Percentiles rank a stretch among this genome's conserved stretches.
Conservation (phyloP, 2,329 filamentous ascomycete genomes). For the Cladosporium colombiae region DNA sequence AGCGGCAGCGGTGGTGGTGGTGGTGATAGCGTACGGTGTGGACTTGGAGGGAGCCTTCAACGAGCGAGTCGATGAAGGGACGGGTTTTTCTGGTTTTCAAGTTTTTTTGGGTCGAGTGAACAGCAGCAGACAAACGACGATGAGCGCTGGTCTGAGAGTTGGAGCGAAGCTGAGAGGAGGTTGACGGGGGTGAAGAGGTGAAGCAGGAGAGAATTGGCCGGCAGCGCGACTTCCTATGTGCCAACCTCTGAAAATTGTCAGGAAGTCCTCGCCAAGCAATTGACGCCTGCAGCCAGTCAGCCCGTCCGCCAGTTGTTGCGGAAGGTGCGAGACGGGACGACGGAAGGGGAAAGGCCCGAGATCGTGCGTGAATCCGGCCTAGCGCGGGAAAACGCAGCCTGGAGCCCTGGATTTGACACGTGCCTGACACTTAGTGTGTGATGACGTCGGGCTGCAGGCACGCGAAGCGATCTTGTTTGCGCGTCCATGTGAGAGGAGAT, state of each 20-base stretch:
- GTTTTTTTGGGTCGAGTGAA: constrained; percentile 36
- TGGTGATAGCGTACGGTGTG: neutral
- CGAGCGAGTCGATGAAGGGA: constrained; percentile 29
- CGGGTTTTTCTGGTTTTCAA: constrained; percentile 34
- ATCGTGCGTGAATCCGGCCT: neutral
- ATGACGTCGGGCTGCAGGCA: constrained; percentile 8
- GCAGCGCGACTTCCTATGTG: constrained; percentile 14
- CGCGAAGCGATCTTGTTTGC: neutral
- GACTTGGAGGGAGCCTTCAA: constrained; percentile 26
- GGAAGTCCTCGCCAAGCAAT: constrained; percentile 8
- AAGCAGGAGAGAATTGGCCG: neutral
- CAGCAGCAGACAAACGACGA: constrained; percentile 18
- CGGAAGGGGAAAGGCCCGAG: neutral
- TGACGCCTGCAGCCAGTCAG: neutral
- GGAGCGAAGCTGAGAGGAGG: constrained; percentile 10
- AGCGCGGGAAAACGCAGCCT: neutral
- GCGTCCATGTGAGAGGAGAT: neutral
- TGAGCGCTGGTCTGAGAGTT: constrained; percentile 8
- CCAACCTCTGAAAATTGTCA: constrained; percentile 11
- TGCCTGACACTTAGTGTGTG: neutral
- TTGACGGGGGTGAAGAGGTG: constrained; percentile 7
- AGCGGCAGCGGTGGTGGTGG: neutral
- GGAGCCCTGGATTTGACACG: constrained; percentile 10
- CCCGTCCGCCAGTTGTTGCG: neutral
- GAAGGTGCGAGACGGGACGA: neutral